Conservation (phyloP, 495 filamentous ascomycete genomes). For the Glonium stellatum region DNA sequence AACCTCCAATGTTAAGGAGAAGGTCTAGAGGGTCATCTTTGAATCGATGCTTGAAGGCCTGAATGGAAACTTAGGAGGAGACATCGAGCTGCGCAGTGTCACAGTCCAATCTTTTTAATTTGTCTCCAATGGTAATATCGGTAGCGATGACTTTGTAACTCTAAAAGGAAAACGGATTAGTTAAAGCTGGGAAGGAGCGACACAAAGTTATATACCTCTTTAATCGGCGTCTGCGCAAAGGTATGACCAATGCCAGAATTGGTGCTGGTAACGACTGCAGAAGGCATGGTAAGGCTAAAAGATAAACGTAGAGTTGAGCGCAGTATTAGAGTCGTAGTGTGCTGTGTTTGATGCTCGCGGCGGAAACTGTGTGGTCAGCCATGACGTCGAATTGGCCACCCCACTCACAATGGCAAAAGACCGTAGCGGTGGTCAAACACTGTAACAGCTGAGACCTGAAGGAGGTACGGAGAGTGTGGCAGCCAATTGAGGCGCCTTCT, state of each 20-base stretch:
- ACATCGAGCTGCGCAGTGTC: slow-evolving; percentile 48
- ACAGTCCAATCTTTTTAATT: slow-evolving; percentile 36
- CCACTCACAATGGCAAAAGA: too few species aligned
- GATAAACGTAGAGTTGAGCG: neutral
- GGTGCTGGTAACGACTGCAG: slow-evolving; percentile 35
- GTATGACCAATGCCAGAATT: slow-evolving; percentile 34
- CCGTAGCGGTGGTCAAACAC: too few species aligned
- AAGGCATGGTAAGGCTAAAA: slow-evolving; percentile 21
- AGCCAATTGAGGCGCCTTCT: too few species aligned
- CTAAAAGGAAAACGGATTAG: slow-evolving; percentile 9
- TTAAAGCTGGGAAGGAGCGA: too few species aligned
- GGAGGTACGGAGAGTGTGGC: too few species aligned
- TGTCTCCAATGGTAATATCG: slow-evolving; percentile 41
- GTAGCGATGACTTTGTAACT: slow-evolving; percentile 33
- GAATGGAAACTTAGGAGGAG: slow-evolving; percentile 27
- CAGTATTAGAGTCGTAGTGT: neutral
- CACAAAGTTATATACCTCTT: slow-evolving; percentile 18
- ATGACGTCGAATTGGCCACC: too few species aligned
- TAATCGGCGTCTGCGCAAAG: slow-evolving; percentile 31
- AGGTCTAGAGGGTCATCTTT: slow-evolving; percentile 26
- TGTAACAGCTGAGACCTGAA: too few species aligned
- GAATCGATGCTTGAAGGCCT: slow-evolving; percentile 21
- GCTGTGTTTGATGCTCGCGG: neutral
- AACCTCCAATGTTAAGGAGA: slow-evolving; percentile 35
- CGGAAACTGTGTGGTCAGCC: too few species aligned